Evolutionary conservation across 768 basidiomycete species (phyloP).

Genomic region (Collybiopsis luxurians): DNA sequence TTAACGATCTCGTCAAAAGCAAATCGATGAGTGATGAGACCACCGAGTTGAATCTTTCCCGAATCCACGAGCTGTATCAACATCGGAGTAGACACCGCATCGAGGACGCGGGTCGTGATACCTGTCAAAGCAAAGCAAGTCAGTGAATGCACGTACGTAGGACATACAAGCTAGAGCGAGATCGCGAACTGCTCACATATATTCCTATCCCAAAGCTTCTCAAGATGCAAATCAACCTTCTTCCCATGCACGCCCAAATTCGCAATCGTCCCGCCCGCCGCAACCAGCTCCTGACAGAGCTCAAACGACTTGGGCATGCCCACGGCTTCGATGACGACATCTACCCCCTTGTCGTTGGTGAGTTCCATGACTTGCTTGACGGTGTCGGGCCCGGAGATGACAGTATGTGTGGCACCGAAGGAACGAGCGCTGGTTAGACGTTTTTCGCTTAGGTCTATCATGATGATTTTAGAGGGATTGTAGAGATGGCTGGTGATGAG

Average conservation of each 20-base stretch:
- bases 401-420: constrained; percentile 20
- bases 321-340: constrained; percentile 22
- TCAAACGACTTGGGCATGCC: constrained; percentile 21
- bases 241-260: constrained; percentile 22
- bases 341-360: constrained; percentile 20
- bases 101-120: constrained; percentile 21
- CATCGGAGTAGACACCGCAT: constrained; percentile 14
- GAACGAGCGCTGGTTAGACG: constrained; percentile 14
- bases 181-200: constrained; percentile 15
- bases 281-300: constrained; percentile 21
- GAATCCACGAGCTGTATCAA: constrained; percentile 19
- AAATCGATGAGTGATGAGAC: constrained; percentile 18
- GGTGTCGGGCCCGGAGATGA: constrained; percentile 14
- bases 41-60: constrained; percentile 14
- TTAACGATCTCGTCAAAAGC: constrained; percentile 15
- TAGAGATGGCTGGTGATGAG: constrained; percentile 20
- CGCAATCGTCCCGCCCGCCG: constrained; percentile 22
- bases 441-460: constrained; percentile 18
- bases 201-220: constrained; percentile 22
- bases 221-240: constrained; percentile 18
- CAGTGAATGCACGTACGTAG: too few species aligned
- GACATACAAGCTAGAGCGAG: background rate
- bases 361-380: constrained; percentile 18
- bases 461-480: constrained; percentile 15
- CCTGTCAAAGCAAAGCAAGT: constrained; percentile 9